Base-by-base conservation (phyloP, 805 yeast species). In the Pichia ethanolica region DNA sequence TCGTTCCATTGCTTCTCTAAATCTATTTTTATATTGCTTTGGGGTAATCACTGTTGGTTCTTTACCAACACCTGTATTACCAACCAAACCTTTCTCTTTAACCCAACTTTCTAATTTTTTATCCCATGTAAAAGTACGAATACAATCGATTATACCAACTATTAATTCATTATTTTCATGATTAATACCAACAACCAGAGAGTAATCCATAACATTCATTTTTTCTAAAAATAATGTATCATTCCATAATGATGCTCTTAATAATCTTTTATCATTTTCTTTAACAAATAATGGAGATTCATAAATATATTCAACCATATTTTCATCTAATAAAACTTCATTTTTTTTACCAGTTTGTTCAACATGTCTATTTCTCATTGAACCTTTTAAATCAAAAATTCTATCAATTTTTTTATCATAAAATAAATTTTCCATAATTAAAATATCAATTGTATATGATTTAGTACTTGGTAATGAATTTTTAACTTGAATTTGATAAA, bases 171-270 rank as follows among this genome's bases (percentile, higher is more conserved):
- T 75, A 53, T 77, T 77, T 26, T 78, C 75, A 10, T 74, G 70
- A 62, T 93, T 96, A 39, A 93, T 87, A 0, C 98, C 99, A 52
- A 93, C 83, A 9, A 93, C 96, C 55, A 93, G 71, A 0, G 98
- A 91, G 62, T 93, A 93, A 65, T 93, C 99, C 99, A 93, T 93
- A 6, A 93, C 98, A 62, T 93, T 95, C 96, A 93, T 88, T 60
- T 95, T 93, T 4, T 96, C 89, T 47, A 93, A 70, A 63, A 93
- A 95, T 13, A 93, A 71, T 0, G 98, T 93, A 60, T 93, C 99
- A 61, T 95, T 93, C 85, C 95, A 93, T 32, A 93, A 68, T 0
- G 97, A 90, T 0, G 97, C 91, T 43, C 96, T 71, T 44, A 93
- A 66, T 37, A 89, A 68, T 58, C 86, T 83, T 62, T 93, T 93